phyloP scores from a whole-genome alignment of 352 stramenopile genomes.

The Globisporangium irregulare region DNA sequence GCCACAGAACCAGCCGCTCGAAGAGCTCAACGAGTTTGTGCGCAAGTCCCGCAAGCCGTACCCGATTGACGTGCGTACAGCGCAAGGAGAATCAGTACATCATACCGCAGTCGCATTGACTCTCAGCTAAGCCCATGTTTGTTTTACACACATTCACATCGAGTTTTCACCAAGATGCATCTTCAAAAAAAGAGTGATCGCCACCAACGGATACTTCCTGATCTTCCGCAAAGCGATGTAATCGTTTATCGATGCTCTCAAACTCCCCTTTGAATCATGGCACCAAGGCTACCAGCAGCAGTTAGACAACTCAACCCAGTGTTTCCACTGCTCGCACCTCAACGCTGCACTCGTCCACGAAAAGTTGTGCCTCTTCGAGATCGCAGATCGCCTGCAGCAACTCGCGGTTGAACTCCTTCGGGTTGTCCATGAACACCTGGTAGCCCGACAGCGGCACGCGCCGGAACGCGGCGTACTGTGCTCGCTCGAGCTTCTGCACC shows the following conservation, averaged over 20 bases:
- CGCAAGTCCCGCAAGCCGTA: too few relatives aligned
- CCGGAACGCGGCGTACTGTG: conserved; percentile 6
- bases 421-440: conserved; percentile 16
- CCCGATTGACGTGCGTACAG: too few relatives aligned
- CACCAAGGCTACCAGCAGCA: neutral
- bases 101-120: too few relatives aligned
- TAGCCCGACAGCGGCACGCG: neutral
- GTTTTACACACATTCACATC: too few relatives aligned
- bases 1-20: neutral
- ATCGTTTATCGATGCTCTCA: neutral
- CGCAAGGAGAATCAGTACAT: too few relatives aligned
- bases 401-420: conserved; percentile 5
- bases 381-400: conserved; percentile 4
- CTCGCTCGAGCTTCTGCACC: conserved; percentile 12
- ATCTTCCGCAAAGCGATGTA: too few relatives aligned
- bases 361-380: neutral
- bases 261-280: neutral
- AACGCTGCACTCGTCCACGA: neutral
- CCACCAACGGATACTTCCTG: too few relatives aligned
- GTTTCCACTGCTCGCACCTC: neutral
- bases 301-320: neutral
- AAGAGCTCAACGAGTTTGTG: neutral
- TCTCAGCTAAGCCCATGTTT: too few relatives aligned
- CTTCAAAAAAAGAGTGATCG: too few relatives aligned
- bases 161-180: too few relatives aligned